A percentile compares a stretch with the other conserved stretches of the same genome.
phyloP scores from a whole-genome alignment of 2,329 filamentous ascomycete genomes.

The Aureobasidium lini region DNA sequence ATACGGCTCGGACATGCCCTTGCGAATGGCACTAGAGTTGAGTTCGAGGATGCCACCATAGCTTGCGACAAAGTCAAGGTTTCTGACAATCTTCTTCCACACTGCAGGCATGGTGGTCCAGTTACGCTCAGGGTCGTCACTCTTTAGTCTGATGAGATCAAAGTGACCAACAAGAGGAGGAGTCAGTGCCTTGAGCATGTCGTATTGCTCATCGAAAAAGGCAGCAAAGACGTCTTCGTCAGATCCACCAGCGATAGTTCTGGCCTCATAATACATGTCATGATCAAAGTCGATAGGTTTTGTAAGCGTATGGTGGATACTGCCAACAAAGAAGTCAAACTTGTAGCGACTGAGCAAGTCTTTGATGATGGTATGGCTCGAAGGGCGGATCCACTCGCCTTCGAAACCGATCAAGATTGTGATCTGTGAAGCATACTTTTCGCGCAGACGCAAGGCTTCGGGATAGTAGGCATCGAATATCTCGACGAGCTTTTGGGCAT shows the following conservation, averaged over 20 bases:
- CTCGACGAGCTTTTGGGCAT: constrained; percentile 38
- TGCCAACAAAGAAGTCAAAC: constrained; percentile 88
- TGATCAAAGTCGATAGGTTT: constrained; percentile 84
- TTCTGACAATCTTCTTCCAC: constrained; percentile 67
- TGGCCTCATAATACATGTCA: constrained; percentile 58
- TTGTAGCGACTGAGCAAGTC: constrained; percentile 51
- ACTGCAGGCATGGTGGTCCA: constrained; percentile 47
- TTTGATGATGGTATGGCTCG: constrained; percentile 53
- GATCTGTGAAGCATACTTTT: constrained; percentile 63
- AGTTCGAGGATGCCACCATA: constrained; percentile 84
- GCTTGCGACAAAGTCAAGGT: constrained; percentile 60
- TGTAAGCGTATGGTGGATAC: constrained; percentile 79
- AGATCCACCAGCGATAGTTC: constrained; percentile 47
- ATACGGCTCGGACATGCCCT: constrained; percentile 87
- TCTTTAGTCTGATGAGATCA: constrained; percentile 79
- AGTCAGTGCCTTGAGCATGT: constrained; percentile 65
- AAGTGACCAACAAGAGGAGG: constrained; percentile 88
- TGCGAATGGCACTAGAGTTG: constrained; percentile 79
- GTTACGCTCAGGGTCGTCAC: constrained; percentile 57
- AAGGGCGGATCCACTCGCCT: constrained; percentile 78
- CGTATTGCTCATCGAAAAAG: constrained; percentile 82
- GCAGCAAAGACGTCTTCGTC: constrained; percentile 70
- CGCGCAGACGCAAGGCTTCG: constrained; percentile 67
- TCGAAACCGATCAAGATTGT: constrained; percentile 85
- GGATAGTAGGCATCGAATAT: constrained; percentile 64